phyloP scores from a whole-genome alignment of 805 yeast genomes.

The Grigorovia transvaalensis region DNA sequence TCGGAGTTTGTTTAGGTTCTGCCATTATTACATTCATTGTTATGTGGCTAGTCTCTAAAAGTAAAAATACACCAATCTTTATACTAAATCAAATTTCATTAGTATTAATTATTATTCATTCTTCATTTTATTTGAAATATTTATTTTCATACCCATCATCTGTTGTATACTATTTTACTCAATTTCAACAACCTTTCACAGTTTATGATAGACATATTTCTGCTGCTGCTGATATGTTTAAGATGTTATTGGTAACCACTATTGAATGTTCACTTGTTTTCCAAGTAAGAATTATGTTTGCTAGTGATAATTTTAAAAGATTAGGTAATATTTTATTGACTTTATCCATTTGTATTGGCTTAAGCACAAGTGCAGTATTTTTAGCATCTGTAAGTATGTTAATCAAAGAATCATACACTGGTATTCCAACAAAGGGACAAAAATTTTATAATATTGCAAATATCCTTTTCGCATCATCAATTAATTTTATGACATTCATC shows the following conservation, averaged over 20 bases:
- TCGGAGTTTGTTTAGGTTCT: slow-evolving; percentile 52
- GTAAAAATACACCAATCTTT: slow-evolving; percentile 58
- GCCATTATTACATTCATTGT: slow-evolving; percentile 37
- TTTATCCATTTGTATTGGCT: slow-evolving; percentile 36
- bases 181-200: slow-evolving; percentile 33
- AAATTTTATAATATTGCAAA: slow-evolving; percentile 45
- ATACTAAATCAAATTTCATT: slow-evolving; percentile 58
- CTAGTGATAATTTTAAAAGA: slow-evolving; percentile 39
- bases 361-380: slow-evolving; percentile 50
- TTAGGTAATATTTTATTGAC: slow-evolving; percentile 33
- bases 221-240: slow-evolving; percentile 53
- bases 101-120: slow-evolving; percentile 44
- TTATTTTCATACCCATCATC: slow-evolving; percentile 43
- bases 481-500: slow-evolving; percentile 50
- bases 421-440: slow-evolving; percentile 14
- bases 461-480: slow-evolving; percentile 59
- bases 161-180: slow-evolving; percentile 38
- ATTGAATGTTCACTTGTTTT: slow-evolving; percentile 58
- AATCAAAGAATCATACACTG: slow-evolving; percentile 28
- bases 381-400: slow-evolving; percentile 41
- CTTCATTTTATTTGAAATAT: slow-evolving; percentile 48
- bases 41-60: slow-evolving; percentile 40
- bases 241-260: slow-evolving; percentile 46
- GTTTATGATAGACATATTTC: slow-evolving; percentile 35
- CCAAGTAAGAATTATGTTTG: slow-evolving; percentile 65